Percentiles rank a stretch among this genome's conserved stretches.
Conservation (phyloP, 2,329 filamentous ascomycete species). For the Zasmidium cellare region DNA sequence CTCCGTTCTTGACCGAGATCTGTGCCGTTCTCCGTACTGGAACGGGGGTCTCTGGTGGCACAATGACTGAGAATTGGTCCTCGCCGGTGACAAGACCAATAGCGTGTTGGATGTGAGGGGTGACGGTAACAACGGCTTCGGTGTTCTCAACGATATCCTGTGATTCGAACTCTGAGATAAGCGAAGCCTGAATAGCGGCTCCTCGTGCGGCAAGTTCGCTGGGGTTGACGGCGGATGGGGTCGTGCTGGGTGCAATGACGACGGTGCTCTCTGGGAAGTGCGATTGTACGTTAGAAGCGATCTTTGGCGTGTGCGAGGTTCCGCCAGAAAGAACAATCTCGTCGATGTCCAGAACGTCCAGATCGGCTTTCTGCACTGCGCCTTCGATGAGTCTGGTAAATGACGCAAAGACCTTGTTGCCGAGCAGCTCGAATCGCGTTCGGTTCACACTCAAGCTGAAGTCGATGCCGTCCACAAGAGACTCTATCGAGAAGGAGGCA, state of each 20-base stretch:
- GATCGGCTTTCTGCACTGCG: conserved; percentile 84
- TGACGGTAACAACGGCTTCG: conserved; percentile 90
- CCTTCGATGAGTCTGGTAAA: conserved; percentile 84
- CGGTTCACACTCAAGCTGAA: conserved; percentile 92
- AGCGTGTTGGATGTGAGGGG: conserved; percentile 83
- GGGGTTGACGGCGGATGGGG: conserved; percentile 79
- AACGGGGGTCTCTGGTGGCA: conserved; percentile 83
- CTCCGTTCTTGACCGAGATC: conserved; percentile 73
- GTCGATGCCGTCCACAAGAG: conserved; percentile 82
- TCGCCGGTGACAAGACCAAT: conserved; percentile 78
- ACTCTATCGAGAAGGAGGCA: conserved; percentile 91
- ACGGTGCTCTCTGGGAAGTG: conserved; percentile 80
- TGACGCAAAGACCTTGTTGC: conserved; percentile 80
- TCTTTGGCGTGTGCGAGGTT: conserved; percentile 88
- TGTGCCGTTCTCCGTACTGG: conserved; percentile 84
- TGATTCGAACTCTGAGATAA: conserved; percentile 91
- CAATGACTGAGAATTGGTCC: conserved; percentile 75
- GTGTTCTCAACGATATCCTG: conserved; percentile 95
- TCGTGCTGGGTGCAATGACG: conserved; percentile 81
- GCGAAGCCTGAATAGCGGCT: conserved; percentile 89
- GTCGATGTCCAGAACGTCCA: conserved; percentile 90
- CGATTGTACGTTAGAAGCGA: conserved; percentile 74
- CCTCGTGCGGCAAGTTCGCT: conserved; percentile 86
- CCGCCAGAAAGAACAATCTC: conserved; percentile 93
- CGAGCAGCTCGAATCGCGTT: conserved; percentile 86